Evolutionary conservation across 2,329 filamentous ascomycete genomes (phyloP).

Genomic region (Septoria petroselini): DNA sequence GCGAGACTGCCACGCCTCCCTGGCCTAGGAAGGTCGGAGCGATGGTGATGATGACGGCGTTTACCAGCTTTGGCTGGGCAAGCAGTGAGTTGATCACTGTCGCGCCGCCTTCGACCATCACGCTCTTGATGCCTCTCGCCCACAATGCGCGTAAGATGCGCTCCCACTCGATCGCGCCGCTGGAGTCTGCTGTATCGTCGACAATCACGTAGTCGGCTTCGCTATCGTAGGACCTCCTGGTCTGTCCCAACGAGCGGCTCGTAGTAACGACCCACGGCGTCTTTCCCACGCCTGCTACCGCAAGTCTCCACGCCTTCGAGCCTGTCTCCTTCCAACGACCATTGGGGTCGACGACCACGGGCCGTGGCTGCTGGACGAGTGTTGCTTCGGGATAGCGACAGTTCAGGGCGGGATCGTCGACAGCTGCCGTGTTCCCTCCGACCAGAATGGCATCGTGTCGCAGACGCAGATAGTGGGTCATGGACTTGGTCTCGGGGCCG

Average conservation of each 20-base stretch:
- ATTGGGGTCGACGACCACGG: conserved; percentile 76
- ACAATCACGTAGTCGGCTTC: conserved; percentile 27
- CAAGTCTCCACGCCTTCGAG: conserved; percentile 63
- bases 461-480: conserved; percentile 88
- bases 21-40: conserved; percentile 86
- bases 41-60: conserved; percentile 81
- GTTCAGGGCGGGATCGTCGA: conserved; percentile 83
- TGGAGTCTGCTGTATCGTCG: conserved; percentile 15
- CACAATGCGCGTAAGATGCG: conserved; percentile 59
- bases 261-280: conserved; percentile 57
- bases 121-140: conserved; percentile 63
- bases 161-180: conserved; percentile 54
- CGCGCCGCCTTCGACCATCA: conserved; percentile 91
- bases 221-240: conserved; percentile 36
- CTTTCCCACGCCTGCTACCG: conserved; percentile 62
- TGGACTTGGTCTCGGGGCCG: conserved; percentile 76
- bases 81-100: conserved; percentile 78
- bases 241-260: conserved; percentile 6
- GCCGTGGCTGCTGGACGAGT: conserved; percentile 66
- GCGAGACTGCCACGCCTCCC: conserved; percentile 76
- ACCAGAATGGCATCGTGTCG: conserved; percentile 81
- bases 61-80: conserved; percentile 57
- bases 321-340: conserved; percentile 67
- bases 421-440: conserved; percentile 77
- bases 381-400: conserved; percentile 62